Evolutionary conservation across 2,329 filamentous ascomycete species (phyloP).

Genomic region (Fusarium hostae): DNA sequence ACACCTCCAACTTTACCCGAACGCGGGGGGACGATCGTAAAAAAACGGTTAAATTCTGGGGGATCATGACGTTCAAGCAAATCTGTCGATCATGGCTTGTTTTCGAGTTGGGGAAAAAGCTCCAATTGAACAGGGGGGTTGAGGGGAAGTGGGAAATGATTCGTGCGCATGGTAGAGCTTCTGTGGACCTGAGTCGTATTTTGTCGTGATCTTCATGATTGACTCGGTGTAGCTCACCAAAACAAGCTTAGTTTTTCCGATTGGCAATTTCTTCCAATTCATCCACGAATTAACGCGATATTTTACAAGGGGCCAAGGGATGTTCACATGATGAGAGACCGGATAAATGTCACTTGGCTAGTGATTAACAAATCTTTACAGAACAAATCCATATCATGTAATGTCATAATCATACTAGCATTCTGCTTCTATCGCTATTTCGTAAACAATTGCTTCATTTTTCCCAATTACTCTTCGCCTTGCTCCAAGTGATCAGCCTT

Average conservation of each 20-base stretch:
- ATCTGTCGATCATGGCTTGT: constrained; percentile 22
- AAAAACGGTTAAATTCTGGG: constrained; percentile 26
- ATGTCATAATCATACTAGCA: constrained; percentile 31
- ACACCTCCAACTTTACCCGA: constrained; percentile 18
- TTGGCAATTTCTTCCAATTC: constrained; percentile 7
- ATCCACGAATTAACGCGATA: constrained; percentile 15
- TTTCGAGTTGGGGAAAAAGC: constrained; percentile 16
- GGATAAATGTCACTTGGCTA: constrained; percentile 12
- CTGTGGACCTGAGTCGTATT: constrained; percentile 22
- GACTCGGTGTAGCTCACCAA: constrained; percentile 5
- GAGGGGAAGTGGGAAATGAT: background rate
- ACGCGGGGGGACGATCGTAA: constrained; percentile 12
- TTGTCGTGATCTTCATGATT: constrained; percentile 2
- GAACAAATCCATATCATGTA: background rate
- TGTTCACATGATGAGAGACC: constrained; percentile 6
- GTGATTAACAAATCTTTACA: background rate
- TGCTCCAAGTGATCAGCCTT: constrained; percentile 25
- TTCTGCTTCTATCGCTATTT: constrained; percentile 14
- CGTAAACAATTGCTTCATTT: constrained; percentile 20
- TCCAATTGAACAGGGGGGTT: background rate
- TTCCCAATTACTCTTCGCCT: background rate
- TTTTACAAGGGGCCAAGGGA: background rate
- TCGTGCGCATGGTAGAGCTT: constrained; percentile 27
- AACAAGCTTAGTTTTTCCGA: constrained; percentile 11
- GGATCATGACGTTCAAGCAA: constrained; percentile 21